Base-by-base conservation (phyloP, 2,329 filamentous ascomycete genomes). In the Periconia macrospinosa region DNA sequence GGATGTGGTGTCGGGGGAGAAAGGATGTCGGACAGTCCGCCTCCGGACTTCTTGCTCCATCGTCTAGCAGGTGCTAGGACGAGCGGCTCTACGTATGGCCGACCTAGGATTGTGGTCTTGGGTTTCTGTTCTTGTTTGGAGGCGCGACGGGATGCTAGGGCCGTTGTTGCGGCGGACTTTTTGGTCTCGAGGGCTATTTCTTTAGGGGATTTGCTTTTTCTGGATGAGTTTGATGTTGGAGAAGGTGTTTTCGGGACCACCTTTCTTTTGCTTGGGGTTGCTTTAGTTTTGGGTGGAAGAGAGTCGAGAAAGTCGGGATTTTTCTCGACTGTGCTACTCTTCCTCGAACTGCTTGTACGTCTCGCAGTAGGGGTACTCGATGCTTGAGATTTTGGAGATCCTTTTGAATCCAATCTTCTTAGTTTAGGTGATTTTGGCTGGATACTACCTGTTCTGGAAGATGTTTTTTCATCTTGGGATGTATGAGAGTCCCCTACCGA, bases 41-140 rank as follows among this genome's bases (percentile, higher is more conserved):
- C 27, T 33, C 6, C n/a, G 6, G 41, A 15, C 23, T 42, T 30
- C 19, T 30, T 15, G 41, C 41, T 23, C 13, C 19, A 33, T 11
- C 18, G 45, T 46, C 42, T 52, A 11, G 53, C 50, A 17, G 53
- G 47, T 30, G 54, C 54, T 17, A 59, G 44, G 44, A 48, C 13
- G 3, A 59, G 20, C 1, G 56, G 56, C 44, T 54, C 52, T 1
- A 55, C 47, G 30, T 48, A 46, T 18, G 49, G 49, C 14, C 47
- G 42, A 15, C 52, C 47, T 5, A 46, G 23, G 15, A 46, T 54
- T n/a, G 33, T 41, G 7, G 49, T 53, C 45, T 43, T 56, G 20
- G 27, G 14, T 17, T 13, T 10, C 17, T 19, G 10, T 19, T 30
- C 17, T 42, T 30, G n/a, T 18, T 20, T 27, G 15, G 40, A 30